Conservation (phyloP, 1,139 yeast species). For the Lodderomyces beijingensis region DNA sequence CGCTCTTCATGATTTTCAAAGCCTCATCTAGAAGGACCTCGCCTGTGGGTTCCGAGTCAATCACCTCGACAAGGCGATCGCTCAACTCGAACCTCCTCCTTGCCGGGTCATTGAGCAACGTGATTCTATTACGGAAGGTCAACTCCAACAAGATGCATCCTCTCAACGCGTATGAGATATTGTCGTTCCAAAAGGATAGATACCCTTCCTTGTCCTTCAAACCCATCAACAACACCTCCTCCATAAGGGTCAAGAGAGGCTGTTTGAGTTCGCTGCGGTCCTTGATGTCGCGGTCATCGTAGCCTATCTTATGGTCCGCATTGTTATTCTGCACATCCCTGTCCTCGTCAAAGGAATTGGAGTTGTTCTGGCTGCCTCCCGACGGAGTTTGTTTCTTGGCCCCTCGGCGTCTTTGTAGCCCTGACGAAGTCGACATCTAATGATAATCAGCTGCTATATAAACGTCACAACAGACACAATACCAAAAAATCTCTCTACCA, state of each 20-base stretch:
- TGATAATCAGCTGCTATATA: too few relatives aligned
- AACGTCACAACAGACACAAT: too few relatives aligned
- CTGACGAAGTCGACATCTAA: slow-evolving; percentile 26
- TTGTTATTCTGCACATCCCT: slow-evolving; percentile 6
- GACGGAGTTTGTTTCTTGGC: slow-evolving; percentile 19
- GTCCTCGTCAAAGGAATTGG: slow-evolving; percentile 12
- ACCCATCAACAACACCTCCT: slow-evolving; percentile 89
- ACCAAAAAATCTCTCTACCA: too few relatives aligned
- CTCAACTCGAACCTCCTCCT: slow-evolving; percentile 83
- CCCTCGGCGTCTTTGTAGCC: slow-evolving; percentile 49
- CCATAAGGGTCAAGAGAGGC: slow-evolving; percentile 89
- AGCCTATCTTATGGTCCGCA: slow-evolving; percentile 65
- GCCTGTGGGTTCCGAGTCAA: slow-evolving; percentile 85
- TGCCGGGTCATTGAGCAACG: slow-evolving; percentile 91
- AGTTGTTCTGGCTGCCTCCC: slow-evolving; percentile 6
- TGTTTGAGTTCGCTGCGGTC: slow-evolving; percentile 42
- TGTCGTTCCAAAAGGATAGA: slow-evolving; percentile 96
- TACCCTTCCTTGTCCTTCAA: slow-evolving; percentile 94
- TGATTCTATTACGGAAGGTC: slow-evolving; percentile 84
- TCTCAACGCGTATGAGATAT: slow-evolving; percentile 90
- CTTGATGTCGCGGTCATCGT: slow-evolving; percentile 69
- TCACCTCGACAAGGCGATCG: slow-evolving; percentile 83
- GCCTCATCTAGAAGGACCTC: slow-evolving; percentile 95
- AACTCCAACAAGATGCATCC: slow-evolving; percentile 91
- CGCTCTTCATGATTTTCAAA: slow-evolving; percentile 80